A percentile compares a stretch with the other conserved stretches of the same genome.
These are phyloP conservation scores for Pseudozyma flocculosa DNA, from an alignment of 1,284 basidiomycete genomes.

Conservation along the genomic window DNA sequence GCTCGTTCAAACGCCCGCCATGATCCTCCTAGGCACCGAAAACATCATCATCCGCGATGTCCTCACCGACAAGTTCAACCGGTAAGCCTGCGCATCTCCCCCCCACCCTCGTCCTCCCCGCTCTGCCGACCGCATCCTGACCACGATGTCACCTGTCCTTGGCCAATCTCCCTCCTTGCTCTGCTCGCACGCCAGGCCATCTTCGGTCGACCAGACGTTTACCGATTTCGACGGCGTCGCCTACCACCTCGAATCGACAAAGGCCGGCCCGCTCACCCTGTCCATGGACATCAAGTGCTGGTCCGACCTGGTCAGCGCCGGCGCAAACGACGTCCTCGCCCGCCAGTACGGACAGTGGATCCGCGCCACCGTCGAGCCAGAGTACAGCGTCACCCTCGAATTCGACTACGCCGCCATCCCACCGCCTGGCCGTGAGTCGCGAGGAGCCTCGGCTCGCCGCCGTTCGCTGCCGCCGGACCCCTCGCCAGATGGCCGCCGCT, in stretches of 20 bases:
- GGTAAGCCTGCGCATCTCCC: constrained; percentile 64
- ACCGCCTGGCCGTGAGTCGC: constrained; percentile 73
- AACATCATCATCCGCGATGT: constrained; percentile 85
- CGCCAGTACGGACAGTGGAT: constrained; percentile 81
- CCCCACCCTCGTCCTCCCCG: background rate
- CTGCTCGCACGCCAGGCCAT: constrained; percentile 75
- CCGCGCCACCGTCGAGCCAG: constrained; percentile 67
- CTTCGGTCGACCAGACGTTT: constrained; percentile 87
- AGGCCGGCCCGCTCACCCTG: constrained; percentile 70
- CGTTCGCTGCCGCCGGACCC: no score
- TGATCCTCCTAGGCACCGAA: constrained; percentile 56
- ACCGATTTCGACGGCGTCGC: constrained; percentile 97
- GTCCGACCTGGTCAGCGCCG: constrained; percentile 85
- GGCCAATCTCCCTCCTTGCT: background rate
- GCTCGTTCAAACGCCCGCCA: constrained; percentile 23
- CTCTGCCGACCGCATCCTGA: no score
- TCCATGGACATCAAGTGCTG: constrained; percentile 96
- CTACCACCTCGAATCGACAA: constrained; percentile 77
- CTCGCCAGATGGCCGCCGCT: no score
- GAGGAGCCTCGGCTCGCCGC: no score
- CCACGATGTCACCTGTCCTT: no score
- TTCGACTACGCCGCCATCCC: constrained; percentile 87
- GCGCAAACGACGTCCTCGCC: constrained; percentile 76
- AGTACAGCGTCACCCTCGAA: constrained; percentile 83
- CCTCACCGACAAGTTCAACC: constrained; percentile 81